Base-by-base conservation (phyloP, 441 rosid species). In the Eruca vesicaria region DNA sequence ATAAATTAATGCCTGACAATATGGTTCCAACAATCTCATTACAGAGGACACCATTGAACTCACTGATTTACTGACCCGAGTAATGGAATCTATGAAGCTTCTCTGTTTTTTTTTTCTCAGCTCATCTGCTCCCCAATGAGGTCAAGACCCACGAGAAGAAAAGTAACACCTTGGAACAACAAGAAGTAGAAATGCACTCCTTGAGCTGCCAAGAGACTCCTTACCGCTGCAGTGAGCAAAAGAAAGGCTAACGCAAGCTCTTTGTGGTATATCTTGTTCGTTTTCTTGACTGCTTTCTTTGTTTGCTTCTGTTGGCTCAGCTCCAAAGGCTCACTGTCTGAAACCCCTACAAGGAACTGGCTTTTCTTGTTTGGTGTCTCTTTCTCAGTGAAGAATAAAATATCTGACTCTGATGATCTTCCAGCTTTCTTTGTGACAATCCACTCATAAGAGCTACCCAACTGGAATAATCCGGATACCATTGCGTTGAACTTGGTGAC, bases 401-500 rank as follows among this genome's bases (percentile, higher is more conserved):
- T 83, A 83, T 90, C 95, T 0, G 93, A 85, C 72, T 92, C 92
- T 31, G 92, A 83, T 62, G 89, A 88, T 83, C 93, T 84, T 48
- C 98, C 97, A 5, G 97, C 91, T 69, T 94, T 94, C 71, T 94
- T 94, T 72, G 98, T 94, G 77, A 94, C 97, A 66, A 92, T 82
- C 98, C 98, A 94, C 73, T 90, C 98, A 10, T 85, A 90, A 9
- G 97, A 90, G 84, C 95, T 92, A 36, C 97, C 97, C 70, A 94
- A 52, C 79, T 89, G 94, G 82, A 92, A 89, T 45, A 92, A 76
- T 26, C 98, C 98, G 2, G 98, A 94, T 6, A 91, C 84, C 92
- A 92, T 92, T 0, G 98, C 98, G 52, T 87, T 83, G 84, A 92
- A 91, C 83, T 94, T 94, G 82, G 98, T 90, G 57, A 94, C 92